Base-by-base conservation (phyloP, 352 stramenopile genomes). In the Phytopythium boreale region DNA sequence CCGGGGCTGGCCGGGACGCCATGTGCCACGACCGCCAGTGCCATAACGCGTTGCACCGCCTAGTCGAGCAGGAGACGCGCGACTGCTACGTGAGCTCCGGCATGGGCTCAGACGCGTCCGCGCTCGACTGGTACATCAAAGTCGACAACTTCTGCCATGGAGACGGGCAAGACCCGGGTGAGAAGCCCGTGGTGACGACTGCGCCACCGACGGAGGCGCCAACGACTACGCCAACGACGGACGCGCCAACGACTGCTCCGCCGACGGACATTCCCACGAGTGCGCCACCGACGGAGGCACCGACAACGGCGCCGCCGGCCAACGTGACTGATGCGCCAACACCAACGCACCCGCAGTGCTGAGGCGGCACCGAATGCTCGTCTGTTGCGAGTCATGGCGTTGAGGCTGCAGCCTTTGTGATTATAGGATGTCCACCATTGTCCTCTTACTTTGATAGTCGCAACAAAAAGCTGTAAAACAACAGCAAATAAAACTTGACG, bases 21-120 rank as follows among this genome's bases (percentile, higher is more conserved):
- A 51, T 51, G 44, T 51, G 44, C 44, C 19, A 51, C 44, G 44
- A 51, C 44, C 44, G 44, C 20, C 5, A 27, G 20, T 51, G 44
- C 44, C 44, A 51, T 19, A 51, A 51, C 5, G 44, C 44, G 44
- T 27, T 51, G 44, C 44, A 51, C 20, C 44, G 44, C 8, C 44
- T 51, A 7, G 44, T 51, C 44, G 44, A 51, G 44, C 5, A 51
- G 17, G 44, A 51, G 44, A 51, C 44, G 44, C 44, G 44, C 44
- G 44, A 51, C 44, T 51, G 44, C 44, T 51, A 51, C 44, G 44
- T 51, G 44, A 27, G n/a, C 19, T 51, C 44, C 44, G 44, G 44
- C 17, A 27, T 51, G 44, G 44, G 44, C 12, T 19, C 44, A 14
- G 44, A 51, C 44, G 5, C 44, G 20, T 51, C 44, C 20, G 44